A percentile compares a stretch with the other conserved stretches of the same genome.
Evolutionary conservation across 148 eudicot species (phyloP).

Genomic region (Rhododendron simsii): DNA sequence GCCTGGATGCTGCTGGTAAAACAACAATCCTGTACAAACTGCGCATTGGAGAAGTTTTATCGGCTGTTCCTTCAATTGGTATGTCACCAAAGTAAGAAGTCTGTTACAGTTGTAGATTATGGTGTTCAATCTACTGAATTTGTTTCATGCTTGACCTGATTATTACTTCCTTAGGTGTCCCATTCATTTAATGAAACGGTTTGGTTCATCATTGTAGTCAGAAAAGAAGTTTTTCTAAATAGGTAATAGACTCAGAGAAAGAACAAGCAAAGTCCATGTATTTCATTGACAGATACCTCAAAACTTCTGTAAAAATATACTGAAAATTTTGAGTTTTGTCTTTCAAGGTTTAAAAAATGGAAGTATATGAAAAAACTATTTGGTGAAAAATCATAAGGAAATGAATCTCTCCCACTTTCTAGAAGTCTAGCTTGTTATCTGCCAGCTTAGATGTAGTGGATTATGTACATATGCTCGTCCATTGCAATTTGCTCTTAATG

Average conservation of each 20-base stretch:
- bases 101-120: neutral
- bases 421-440: neutral
- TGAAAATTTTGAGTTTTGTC: neutral
- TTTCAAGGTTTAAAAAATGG: neutral
- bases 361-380: too few relatives aligned
- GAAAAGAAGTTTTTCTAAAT: neutral
- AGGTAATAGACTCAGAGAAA: neutral
- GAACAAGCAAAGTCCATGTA: neutral
- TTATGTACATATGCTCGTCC: neutral
- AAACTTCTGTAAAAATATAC: neutral
- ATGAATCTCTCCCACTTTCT: neutral
- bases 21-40: conserved; percentile 95
- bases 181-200: neutral
- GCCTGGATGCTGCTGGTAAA: conserved; percentile 99
- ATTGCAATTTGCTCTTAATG: neutral
- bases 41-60: conserved; percentile 94
- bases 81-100: conserved; percentile 8
- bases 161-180: neutral
- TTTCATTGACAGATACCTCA: neutral
- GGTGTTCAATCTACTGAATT: neutral
- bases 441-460: neutral
- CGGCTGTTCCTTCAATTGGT: conserved; percentile 99
- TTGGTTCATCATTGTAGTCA: neutral
- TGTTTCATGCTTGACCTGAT: neutral
- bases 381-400: neutral